Evolutionary conservation across 306 rosid genomes (phyloP).

Genomic region (Urtica urens): DNA sequence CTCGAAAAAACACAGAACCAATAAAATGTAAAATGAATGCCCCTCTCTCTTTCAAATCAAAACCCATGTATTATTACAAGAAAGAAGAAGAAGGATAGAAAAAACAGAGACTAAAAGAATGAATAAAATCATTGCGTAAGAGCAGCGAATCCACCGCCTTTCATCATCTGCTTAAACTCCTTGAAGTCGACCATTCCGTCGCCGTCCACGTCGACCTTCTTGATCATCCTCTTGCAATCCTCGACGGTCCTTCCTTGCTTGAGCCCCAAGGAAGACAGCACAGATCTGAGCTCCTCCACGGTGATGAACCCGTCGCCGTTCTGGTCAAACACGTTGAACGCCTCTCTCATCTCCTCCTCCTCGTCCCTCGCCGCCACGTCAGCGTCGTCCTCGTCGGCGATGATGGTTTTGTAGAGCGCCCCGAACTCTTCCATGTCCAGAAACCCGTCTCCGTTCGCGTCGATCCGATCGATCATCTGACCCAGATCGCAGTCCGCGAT

Average conservation of each 20-base stretch:
- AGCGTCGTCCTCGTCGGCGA: slow-evolving; percentile 23
- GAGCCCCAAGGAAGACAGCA: slow-evolving; percentile 25
- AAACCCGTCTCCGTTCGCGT: slow-evolving; percentile 20
- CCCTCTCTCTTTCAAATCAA: background rate
- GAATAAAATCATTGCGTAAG: slow-evolving; percentile 6
- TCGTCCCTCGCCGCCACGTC: slow-evolving; percentile 25
- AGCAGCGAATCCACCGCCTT: slow-evolving; percentile 31
- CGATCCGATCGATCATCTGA: slow-evolving; percentile 28
- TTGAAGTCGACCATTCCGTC: slow-evolving; percentile 32
- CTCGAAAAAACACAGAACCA: no score
- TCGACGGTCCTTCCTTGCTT: slow-evolving; percentile 28
- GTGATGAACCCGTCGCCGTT: slow-evolving; percentile 30
- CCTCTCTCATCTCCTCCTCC: slow-evolving; percentile 33
- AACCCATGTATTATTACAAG: no score
- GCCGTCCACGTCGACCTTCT: slow-evolving; percentile 29
- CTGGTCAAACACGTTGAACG: slow-evolving; percentile 30
- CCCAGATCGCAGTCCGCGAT: slow-evolving; percentile 25
- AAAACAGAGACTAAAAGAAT: background rate
- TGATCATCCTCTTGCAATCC: slow-evolving; percentile 27
- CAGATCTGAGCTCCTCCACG: slow-evolving; percentile 28
- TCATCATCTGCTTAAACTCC: slow-evolving; percentile 33
- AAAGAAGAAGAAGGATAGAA: background rate
- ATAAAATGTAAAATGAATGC: no score
- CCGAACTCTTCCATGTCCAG: slow-evolving; percentile 30
- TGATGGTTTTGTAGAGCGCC: slow-evolving; percentile 16